Percentiles rank a stretch among this genome's conserved stretches.
phyloP scores from a whole-genome alignment of 106 monocot species.

The Acorus gramineus region DNA sequence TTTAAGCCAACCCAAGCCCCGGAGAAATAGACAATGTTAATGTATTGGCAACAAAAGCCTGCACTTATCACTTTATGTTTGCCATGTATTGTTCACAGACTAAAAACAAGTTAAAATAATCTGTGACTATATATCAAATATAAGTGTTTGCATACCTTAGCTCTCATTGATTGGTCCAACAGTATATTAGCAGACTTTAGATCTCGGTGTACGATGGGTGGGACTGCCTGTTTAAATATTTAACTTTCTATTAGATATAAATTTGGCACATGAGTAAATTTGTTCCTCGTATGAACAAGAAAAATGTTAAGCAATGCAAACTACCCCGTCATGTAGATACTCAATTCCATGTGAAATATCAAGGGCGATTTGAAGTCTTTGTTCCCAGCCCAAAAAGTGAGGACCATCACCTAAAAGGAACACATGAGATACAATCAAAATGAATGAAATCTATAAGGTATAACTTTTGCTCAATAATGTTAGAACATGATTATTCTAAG shows the following conservation, averaged over 20 bases:
- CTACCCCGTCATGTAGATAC: slow-evolving; percentile 97
- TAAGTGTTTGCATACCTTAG: slow-evolving; percentile 48
- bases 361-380: slow-evolving; percentile 80
- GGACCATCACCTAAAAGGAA: slow-evolving; percentile 41
- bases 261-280: no score
- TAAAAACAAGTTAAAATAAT: no score
- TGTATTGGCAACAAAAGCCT: no score
- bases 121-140: no score
- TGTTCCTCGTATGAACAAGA: no score
- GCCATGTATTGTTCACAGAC: no score
- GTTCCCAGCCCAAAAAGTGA: slow-evolving; percentile 61
- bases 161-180: slow-evolving; percentile 71
- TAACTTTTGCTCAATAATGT: not conserved
- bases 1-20: no score
- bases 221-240: slow-evolving; percentile 55
- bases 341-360: slow-evolving; percentile 96
- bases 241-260: no score
- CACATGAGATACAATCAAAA: not conserved
- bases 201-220: slow-evolving; percentile 91
- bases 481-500: slow-evolving; percentile 1
- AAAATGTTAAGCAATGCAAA: not conserved
- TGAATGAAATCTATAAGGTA: not conserved
- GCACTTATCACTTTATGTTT: no score
- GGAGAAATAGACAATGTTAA: no score
- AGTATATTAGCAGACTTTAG: slow-evolving; percentile 97